These are phyloP conservation scores for Leersia perrieri DNA, from an alignment of 176 grass and related monocot species.

Conservation along the genomic window DNA sequence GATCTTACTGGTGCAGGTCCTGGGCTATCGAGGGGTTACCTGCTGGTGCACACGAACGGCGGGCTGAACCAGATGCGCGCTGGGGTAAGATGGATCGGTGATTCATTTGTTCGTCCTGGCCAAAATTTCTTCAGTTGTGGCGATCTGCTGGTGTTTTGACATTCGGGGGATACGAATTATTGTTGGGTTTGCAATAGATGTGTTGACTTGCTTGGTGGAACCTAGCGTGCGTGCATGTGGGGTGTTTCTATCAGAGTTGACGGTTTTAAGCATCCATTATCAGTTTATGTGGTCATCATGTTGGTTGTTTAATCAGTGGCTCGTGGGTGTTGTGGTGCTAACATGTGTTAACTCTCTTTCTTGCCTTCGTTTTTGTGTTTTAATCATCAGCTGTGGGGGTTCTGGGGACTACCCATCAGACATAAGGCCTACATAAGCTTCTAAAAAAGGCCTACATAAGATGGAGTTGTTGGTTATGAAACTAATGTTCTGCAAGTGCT, in stretches of 20 bases:
- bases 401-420: neutral
- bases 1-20: constrained; percentile 47
- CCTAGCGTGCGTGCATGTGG: constrained; percentile 33
- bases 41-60: constrained; percentile 87
- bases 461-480: neutral
- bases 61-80: constrained; percentile 98
- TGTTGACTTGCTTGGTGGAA: constrained; percentile 26
- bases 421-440: neutral
- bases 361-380: constrained; percentile 15
- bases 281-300: neutral
- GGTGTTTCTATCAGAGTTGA: constrained; percentile 25
- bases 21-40: constrained; percentile 54
- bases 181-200: constrained; percentile 22
- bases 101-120: neutral
- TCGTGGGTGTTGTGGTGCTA: neutral
- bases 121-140: constrained; percentile 11
- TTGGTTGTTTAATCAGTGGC: constrained; percentile 3
- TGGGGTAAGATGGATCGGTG: constrained; percentile 57
- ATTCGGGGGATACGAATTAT: constrained; percentile 17
- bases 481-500: neutral
- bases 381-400: neutral
- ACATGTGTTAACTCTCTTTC: neutral
- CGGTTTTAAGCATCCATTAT: constrained; percentile 1
- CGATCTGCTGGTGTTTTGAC: constrained; percentile 12
- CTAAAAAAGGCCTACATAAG: neutral